These are phyloP conservation scores for Syncephalastrum racemosum DNA, from an alignment of 371 early-diverging fungal species.

Conservation along the genomic window DNA sequence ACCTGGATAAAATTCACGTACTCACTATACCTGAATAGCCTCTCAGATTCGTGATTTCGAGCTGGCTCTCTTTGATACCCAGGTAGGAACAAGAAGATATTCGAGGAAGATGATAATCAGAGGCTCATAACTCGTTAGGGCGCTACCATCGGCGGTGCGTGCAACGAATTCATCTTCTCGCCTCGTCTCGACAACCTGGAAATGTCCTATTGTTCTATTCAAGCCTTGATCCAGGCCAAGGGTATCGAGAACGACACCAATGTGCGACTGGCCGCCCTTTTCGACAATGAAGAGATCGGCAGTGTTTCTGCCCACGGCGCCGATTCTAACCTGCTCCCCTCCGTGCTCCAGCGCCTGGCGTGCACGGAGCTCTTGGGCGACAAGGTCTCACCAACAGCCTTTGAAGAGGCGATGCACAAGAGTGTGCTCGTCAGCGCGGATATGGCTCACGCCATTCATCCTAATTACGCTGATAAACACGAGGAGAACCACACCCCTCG, in stretches of 20 bases:
- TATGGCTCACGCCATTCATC: constrained; percentile 95
- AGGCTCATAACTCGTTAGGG: too few species aligned
- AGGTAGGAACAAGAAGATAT: constrained; percentile 14
- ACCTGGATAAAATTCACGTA: background rate
- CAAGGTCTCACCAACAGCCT: constrained; percentile 51
- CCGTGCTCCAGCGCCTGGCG: constrained; percentile 65
- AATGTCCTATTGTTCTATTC: constrained; percentile 84
- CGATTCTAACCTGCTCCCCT: constrained; percentile 83
- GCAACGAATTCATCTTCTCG: constrained; percentile 92
- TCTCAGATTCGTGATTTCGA: constrained; percentile 90
- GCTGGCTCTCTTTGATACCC: constrained; percentile 84
- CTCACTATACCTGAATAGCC: constrained; percentile 30
- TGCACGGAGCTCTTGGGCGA: constrained; percentile 34
- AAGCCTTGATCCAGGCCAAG: constrained; percentile 58
- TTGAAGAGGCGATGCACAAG: constrained; percentile 83
- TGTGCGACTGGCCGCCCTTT: constrained; percentile 86
- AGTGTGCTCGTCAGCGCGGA: constrained; percentile 90
- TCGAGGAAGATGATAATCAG: background rate
- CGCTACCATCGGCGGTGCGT: constrained; percentile 84
- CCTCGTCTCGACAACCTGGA: constrained; percentile 94
- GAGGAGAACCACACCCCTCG: constrained; percentile 90
- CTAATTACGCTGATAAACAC: constrained; percentile 86
- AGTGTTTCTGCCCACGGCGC: constrained; percentile 95
- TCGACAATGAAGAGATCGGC: constrained; percentile 99
- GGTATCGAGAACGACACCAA: constrained; percentile 67